Conservation (phyloP, 352 stramenopile species). For the Globisporangium mamillatum region DNA sequence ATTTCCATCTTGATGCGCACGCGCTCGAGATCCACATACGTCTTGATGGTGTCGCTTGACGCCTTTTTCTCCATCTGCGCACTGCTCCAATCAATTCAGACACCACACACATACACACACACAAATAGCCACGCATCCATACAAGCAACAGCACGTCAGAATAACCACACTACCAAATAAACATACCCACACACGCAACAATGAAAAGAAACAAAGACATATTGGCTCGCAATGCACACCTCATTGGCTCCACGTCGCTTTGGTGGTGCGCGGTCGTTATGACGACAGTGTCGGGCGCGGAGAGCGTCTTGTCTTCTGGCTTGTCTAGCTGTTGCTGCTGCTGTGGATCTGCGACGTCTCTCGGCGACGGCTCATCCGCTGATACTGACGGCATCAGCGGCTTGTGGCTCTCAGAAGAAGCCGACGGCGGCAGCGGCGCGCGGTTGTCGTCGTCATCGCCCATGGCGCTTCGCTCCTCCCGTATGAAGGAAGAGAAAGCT, state of each 20-base stretch:
- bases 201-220: neutral
- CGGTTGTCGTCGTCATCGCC: neutral
- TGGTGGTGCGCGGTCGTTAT: neutral
- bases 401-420: neutral
- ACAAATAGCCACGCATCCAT: neutral
- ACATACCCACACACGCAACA: neutral
- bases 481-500: slow-evolving; percentile 9
- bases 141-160: neutral
- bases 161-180: neutral
- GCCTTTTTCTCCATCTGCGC: neutral
- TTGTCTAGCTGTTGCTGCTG: neutral
- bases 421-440: neutral
- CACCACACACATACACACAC: neutral
- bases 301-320: neutral
- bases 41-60: slow-evolving; percentile 7
- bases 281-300: neutral
- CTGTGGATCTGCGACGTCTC: neutral
- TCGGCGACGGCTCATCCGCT: neutral
- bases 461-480: neutral
- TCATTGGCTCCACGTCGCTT: slow-evolving; percentile 4
- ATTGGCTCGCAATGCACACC: neutral
- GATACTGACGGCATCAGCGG: neutral
- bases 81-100: slow-evolving; percentile 1
- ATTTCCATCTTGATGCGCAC: slow-evolving; percentile 42
- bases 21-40: slow-evolving; percentile 29